Evolutionary conservation across 495 filamentous ascomycete species (phyloP), one percentile per base, ranked within the genome.

Genomic region (Penicillium coprophilum): DNA sequence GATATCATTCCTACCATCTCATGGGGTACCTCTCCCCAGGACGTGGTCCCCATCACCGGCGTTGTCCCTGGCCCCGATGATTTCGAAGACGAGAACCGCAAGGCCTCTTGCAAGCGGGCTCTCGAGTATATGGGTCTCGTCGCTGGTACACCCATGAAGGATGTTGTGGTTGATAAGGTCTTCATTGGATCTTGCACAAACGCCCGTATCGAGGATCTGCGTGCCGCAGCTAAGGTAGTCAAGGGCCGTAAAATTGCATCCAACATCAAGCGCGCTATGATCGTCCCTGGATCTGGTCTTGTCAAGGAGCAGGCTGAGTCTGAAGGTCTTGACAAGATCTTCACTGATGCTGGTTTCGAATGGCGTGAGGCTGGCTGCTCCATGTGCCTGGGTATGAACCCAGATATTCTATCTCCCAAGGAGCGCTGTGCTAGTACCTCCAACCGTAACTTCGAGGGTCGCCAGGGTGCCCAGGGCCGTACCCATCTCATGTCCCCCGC

Each of bases 331-430:
- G 90, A 97, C 75, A 89, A 89, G 77, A 87, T 96, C 61, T 98
- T 98, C 71, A 69, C 76, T 19, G 90, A 96, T 41, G 91, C 94
- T 49, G 94, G 94, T 8, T 97, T 97, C 54, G 94, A 98, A 69
- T 97, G 93, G 93, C 83, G 94, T 56, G 94, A 98, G 80, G 94
- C 94, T 55, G 94, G 94, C 43, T 98, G 94, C 79, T 92, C 88
- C 50, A 98, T 98, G 94, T 98, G 94, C 64, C 82, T 98, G 28
- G 94, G 94, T 71, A 98, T 98, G 94, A 98, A 98, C 78, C 92
- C 94, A 0, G 94, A 98, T 72, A 96, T 98, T 62, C 83, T 97
- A n/a, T 85, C 90, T 2, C 94, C 94, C 43, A 83, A 87, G 67
- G 94, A 98, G 77, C 85, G 94, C 54, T 98, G 94, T 65, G 94